Base-by-base conservation (phyloP, 2,329 filamentous ascomycete species). In the Exophiala sp. region DNA sequence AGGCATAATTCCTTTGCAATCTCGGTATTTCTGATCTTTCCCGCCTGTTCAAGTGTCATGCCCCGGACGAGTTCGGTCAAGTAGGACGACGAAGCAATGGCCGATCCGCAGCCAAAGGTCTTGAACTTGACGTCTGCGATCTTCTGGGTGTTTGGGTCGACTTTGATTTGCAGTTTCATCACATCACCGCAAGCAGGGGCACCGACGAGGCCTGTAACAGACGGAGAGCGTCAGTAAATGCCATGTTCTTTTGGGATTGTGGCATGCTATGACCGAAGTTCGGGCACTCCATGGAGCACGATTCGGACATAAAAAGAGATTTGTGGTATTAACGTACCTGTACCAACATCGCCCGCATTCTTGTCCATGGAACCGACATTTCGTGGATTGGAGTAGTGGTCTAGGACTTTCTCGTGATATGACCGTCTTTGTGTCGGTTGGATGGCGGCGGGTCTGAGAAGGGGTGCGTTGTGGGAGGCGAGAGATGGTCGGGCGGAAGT, bases 61-160 rank as follows among this genome's bases (percentile, higher is more conserved):
- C 94, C 94, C 61, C 90, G 84, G 60, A 99, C 91, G 56, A 99
- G 78, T 74, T 96, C 91, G 7, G 94, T 99, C 66, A 99, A 75
- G 71, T 99, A 99, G 68, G 88, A 94, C 55, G 88, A 95, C 61
- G 88, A 92, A 40, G 94, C 94, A 73, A 99, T 99, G 62, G 94
- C 94, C 29, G 86, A 91, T 51, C 91, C 91, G 71, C 91, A 96
- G 47, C 91, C 91, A 69, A 96, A 96, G 0, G 91, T 96, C 85
- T 96, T 96, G 83, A 96, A 96, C 75, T 95, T 94, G 70, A 95
- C 91, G 65, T 96, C 92, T 65, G 85, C 86, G 70, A 96, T 96
- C 64, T 85, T 92, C 71, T 94, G 89, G 66, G 85, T 89, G 65
- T 87, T 80, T 61, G 89, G 88, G 74, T 96, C 91, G 66, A 96